A percentile compares a stretch with the other conserved stretches of the same genome.
phyloP scores from a whole-genome alignment of 495 filamentous ascomycete genomes.

The Penicillium antarcticum region DNA sequence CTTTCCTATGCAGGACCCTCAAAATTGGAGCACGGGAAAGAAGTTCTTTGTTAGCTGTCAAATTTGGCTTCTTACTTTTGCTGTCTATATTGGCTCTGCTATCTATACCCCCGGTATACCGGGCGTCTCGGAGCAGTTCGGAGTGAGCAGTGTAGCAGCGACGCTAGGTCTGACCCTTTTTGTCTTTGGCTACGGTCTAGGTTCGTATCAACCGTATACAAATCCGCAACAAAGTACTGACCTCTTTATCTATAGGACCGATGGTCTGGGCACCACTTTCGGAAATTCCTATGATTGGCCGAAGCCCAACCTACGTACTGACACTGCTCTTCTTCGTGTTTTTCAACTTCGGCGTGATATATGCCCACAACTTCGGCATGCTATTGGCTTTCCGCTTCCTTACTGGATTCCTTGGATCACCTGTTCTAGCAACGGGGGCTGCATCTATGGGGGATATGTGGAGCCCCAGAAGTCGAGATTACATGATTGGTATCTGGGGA shows the following conservation, averaged over 20 bases:
- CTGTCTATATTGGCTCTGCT: conserved; percentile 31
- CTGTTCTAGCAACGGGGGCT: conserved; percentile 43
- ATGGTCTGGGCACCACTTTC: conserved; percentile 44
- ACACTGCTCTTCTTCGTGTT: conserved; percentile 51
- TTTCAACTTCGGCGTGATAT: conserved; percentile 44
- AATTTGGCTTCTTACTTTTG: conserved; percentile 28
- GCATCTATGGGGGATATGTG: conserved; percentile 35
- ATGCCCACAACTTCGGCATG: conserved; percentile 49
- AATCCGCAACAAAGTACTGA: not conserved
- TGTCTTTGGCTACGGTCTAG: conserved; percentile 42
- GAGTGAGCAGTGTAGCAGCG: conserved; percentile 42
- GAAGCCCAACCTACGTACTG: conserved; percentile 46
- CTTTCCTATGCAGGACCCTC: conserved; percentile 35
- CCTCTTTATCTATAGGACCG: conserved; percentile 10
- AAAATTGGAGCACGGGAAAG: conserved; percentile 42
- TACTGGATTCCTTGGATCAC: conserved; percentile 50
- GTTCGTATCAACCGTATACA: not conserved
- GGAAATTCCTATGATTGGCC: conserved; percentile 49
- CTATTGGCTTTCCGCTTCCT: conserved; percentile 53
- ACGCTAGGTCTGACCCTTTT: conserved; percentile 51
- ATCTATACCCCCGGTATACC: conserved; percentile 27
- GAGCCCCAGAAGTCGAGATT: conserved; percentile 21
- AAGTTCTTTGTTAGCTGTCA: conserved; percentile 15
- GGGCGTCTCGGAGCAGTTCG: conserved; percentile 36
- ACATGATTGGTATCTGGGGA: conserved; percentile 35